Conservation (phyloP, 192 early-diverging fungal genomes). For the Linnemannia schmuckeri region DNA sequence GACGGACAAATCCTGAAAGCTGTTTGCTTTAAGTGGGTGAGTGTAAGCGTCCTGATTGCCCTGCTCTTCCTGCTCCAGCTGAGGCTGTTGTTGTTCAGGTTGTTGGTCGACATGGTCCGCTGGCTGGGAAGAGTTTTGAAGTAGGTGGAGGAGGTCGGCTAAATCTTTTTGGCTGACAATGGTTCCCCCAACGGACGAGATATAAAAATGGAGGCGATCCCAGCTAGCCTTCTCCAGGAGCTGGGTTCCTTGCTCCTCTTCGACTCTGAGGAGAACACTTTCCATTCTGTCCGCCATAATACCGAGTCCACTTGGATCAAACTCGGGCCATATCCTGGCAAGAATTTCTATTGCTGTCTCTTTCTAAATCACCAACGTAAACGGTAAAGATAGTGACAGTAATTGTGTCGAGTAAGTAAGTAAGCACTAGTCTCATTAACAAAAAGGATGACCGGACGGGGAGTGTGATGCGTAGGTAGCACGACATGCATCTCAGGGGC, state of each 20-base stretch:
- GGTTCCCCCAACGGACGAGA: constrained; percentile 18
- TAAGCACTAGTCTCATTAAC: too few species aligned
- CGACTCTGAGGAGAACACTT: constrained; percentile 37
- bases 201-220: constrained; percentile 24
- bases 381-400: background rate
- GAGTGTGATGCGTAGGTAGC: background rate
- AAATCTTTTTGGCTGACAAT: constrained; percentile 42
- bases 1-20: background rate
- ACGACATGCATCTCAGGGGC: background rate
- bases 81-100: background rate
- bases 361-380: background rate
- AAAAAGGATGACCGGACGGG: too few species aligned
- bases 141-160: constrained; percentile 28
- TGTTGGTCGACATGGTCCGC: background rate
- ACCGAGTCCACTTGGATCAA: constrained; percentile 36
- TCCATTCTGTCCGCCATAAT: constrained; percentile 49
- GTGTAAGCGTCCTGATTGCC: background rate
- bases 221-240: constrained; percentile 21
- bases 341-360: constrained; percentile 29
- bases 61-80: background rate
- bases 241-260: constrained; percentile 33
- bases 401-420: too few species aligned
- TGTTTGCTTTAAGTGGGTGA: background rate
- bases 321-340: constrained; percentile 53
- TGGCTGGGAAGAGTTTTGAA: constrained; percentile 10